Evolutionary conservation across 345 rosid species (phyloP), one percentile per base, ranked within the genome.

Genomic region (Theobroma cacao): DNA sequence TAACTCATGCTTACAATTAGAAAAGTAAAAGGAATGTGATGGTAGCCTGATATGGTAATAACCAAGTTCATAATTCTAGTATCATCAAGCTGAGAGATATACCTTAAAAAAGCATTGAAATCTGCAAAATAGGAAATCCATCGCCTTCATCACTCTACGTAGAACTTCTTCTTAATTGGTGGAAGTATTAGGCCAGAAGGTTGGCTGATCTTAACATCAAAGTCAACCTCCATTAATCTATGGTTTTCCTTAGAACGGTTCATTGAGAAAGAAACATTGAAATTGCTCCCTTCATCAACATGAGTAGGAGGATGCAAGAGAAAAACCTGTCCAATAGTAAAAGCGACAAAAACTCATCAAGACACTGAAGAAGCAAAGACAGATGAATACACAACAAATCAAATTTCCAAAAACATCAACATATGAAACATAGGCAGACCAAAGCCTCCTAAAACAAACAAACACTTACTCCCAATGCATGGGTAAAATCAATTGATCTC

Each of bases 171-270:
- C 78, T 71, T 82, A 78, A 89, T 81, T 24, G 92, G 76, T n/a
- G 88, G 88, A 75, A 84, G 84, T 41, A 75, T 66, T 74, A 83
- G 74, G 31, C 94, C 94, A 52, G 91, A 86, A 76, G 91, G 68
- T 77, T 83, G 87, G 84, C 62, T 82, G 18, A 96, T 78, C 70
- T 91, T 89, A 79, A 93, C 88, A 11, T 76, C 86, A 67, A 96
- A 85, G 77, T 91, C 97, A 50, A 96, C 85, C 80, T 90, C 99
- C 98, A 96, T 90, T 82, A 92, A 80, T 65, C 99, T 77, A 75
- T 94, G 97, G 73, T 96, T 91, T 81, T 94, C 97, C 79, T 86
- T 94, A 0, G 99, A 88, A 38, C 99, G 97, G 68, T 74, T 85
- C 99, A 96, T 94, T 50, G 82, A 75, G 86, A 94, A 89, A 77